Evolutionary conservation across 495 filamentous ascomycete species (phyloP), one percentile per base, ranked within the genome.

Genomic region (Tricharina praecox): DNA sequence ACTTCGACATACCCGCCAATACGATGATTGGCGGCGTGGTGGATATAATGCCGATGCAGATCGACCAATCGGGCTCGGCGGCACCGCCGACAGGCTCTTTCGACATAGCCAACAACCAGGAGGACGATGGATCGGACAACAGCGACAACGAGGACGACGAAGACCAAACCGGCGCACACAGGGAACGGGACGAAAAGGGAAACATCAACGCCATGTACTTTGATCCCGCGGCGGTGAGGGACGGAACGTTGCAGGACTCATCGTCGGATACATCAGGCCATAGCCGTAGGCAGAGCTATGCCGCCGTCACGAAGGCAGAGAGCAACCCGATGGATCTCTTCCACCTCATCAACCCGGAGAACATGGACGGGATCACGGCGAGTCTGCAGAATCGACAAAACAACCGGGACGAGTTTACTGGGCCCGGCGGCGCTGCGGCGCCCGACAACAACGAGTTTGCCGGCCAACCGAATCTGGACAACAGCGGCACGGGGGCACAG

Each of bases 241-340:
- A 54, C 47, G 56, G 56, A 5, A 54, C 54, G 25, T 16, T 59
- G 25, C 52, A 38, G 24, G 52, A 54, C 46, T 50, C 47, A 1
- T 35, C 48, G 9, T 52, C 51, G 3, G 56, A 59, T 33, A 50
- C 43, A 19, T 52, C 51, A 19, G 56, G 52, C 3, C 41, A 46
- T 24, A 55, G 51, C 18, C 47, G 55, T 11, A 47, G 56, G 10
- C 44, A 28, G 0, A 59, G 56, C 18, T 55, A 59, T 23, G 51
- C 45, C 2, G 51, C 33, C 23, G 44, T 36, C 9, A 37, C 11
- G 7, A 54, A 52, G 26, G 13, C 43, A 3, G 44, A 49, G 20
- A 50, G 36, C 11, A 61, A 61, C 32, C 50, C 49, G 13, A 61
- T 61, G 58, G 58, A 61, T 49, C 41, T 61, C 15, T 44, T 61